Conservation (phyloP, 441 rosid species). For the Dalechampia spathulata region DNA sequence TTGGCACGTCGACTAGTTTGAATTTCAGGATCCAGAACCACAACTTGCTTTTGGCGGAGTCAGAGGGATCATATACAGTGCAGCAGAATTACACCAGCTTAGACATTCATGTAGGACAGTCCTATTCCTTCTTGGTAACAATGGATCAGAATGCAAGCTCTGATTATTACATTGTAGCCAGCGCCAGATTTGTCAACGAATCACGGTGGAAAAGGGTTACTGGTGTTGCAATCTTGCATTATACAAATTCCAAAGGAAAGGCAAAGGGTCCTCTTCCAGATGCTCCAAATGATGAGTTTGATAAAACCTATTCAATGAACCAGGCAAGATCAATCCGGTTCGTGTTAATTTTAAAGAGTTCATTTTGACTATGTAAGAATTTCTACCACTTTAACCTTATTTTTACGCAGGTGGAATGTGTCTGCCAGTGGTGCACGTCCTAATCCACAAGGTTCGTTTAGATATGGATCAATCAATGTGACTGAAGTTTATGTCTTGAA, state of each 20-base stretch:
- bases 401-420: conserved; percentile 50
- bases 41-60: too few relatives aligned
- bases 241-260: conserved; percentile 84
- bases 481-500: conserved; percentile 38
- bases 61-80: too few relatives aligned
- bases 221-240: conserved; percentile 83
- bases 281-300: conserved; percentile 53
- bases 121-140: too few relatives aligned
- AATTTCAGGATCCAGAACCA: too few relatives aligned
- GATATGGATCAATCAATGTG: too few relatives aligned
- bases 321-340: too few relatives aligned
- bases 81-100: too few relatives aligned
- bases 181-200: conserved; percentile 84
- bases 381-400: neutral
- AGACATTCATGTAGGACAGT: too few relatives aligned
- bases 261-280: conserved; percentile 78
- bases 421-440: conserved; percentile 65
- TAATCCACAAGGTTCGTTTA: conserved; percentile 68
- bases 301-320: too few relatives aligned
- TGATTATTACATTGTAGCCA: conserved; percentile 97
- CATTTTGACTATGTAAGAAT: too few relatives aligned
- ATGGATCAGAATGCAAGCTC: conserved; percentile 84
- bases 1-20: too few relatives aligned
- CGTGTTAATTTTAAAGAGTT: too few relatives aligned
- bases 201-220: conserved; percentile 80